Conservation (phyloP, 139 green algal genomes). For the Tetradesmus lagerheimii region DNA sequence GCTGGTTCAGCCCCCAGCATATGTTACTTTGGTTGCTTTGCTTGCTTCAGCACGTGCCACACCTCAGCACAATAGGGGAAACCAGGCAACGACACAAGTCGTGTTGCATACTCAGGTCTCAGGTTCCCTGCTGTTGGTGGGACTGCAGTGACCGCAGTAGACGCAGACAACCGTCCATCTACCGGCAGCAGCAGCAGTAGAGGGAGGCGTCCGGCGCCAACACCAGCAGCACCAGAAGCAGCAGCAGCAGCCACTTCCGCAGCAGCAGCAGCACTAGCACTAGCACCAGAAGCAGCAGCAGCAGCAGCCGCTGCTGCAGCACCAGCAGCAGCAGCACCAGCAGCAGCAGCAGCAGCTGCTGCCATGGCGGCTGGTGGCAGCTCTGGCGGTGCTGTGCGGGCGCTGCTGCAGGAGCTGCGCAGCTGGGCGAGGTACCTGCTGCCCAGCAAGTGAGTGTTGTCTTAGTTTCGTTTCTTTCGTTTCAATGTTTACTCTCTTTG, state of each 20-base stretch:
- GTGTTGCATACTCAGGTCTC: too few relatives aligned
- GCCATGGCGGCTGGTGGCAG: not conserved
- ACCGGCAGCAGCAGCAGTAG: not conserved
- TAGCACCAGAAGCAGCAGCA: not conserved
- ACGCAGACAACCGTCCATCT: too few relatives aligned
- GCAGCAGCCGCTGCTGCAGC: not conserved
- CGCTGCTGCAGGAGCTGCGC: constrained; percentile 33
- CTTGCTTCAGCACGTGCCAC: not conserved
- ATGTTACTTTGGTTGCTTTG: not conserved
- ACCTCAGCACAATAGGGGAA: not conserved
- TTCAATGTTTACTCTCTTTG: too few relatives aligned
- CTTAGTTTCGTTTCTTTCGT: too few relatives aligned
- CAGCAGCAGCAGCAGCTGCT: constrained; percentile 15
- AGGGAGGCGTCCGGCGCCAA: not conserved
- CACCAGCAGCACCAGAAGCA: not conserved
- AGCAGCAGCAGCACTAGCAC: not conserved
- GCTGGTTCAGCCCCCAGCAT: too few relatives aligned
- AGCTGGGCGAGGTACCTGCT: constrained; percentile 34
- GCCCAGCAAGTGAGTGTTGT: constrained; percentile 17
- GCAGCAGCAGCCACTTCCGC: too few relatives aligned
- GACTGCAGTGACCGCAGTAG: too few relatives aligned
- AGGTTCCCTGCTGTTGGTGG: too few relatives aligned
- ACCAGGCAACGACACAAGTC: too few relatives aligned
- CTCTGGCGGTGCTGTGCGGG: not conserved
- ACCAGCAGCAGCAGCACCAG: not conserved